Evolutionary conservation across 768 basidiomycete species (phyloP).

Genomic region (Boletus subparvulus): DNA sequence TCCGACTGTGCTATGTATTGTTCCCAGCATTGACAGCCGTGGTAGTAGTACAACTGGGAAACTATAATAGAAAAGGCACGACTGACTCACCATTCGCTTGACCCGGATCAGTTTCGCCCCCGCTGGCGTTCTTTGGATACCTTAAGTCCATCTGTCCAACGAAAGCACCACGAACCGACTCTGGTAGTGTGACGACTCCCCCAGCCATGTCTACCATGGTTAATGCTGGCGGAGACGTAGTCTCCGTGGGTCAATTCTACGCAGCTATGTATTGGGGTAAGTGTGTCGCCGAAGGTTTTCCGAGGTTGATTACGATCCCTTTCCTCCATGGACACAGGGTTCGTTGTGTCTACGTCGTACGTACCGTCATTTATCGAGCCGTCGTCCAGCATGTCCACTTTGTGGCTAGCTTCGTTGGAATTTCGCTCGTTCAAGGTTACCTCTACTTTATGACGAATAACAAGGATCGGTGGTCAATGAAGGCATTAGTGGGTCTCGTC

Average conservation of each 20-base stretch:
- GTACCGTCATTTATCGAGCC: background rate
- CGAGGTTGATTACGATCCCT: background rate
- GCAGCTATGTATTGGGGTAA: slow-evolving; percentile 20
- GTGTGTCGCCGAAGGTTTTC: background rate
- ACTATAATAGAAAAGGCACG: too few relatives aligned
- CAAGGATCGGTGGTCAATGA: slow-evolving; percentile 13
- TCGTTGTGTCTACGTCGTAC: slow-evolving; percentile 16
- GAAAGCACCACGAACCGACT: background rate
- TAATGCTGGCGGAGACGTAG: background rate
- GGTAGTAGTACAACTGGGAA: too few relatives aligned
- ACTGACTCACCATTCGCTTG: too few relatives aligned
- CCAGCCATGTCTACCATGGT: slow-evolving; percentile 5
- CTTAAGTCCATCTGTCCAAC: background rate
- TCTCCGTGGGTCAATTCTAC: slow-evolving; percentile 8
- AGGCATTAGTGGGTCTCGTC: slow-evolving; percentile 12
- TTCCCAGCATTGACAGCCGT: too few relatives aligned
- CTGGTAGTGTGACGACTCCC: background rate
- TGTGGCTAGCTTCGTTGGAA: slow-evolving; percentile 15
- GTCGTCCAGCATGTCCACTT: background rate
- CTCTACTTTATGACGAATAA: slow-evolving; percentile 16
- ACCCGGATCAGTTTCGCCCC: too few relatives aligned
- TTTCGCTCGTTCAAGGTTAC: slow-evolving; percentile 22
- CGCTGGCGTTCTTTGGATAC: background rate
- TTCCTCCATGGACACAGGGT: slow-evolving; percentile 2
- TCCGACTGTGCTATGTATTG: too few relatives aligned